phyloP scores from a whole-genome alignment of 768 basidiomycete genomes.

The Lactifluus pinguis region DNA sequence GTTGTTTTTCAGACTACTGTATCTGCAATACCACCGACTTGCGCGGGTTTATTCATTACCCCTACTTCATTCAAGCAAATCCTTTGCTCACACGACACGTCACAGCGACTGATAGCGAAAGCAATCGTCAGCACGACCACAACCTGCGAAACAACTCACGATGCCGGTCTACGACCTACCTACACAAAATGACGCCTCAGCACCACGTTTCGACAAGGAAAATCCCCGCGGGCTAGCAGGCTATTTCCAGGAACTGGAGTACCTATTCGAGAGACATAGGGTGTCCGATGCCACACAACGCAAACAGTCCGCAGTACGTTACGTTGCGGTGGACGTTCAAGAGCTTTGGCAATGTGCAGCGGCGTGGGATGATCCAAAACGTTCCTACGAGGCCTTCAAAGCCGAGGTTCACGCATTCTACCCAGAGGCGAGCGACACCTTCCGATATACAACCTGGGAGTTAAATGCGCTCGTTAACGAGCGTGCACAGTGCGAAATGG shows the following conservation, averaged over 20 bases:
- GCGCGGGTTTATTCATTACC: not conserved
- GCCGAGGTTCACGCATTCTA: not conserved
- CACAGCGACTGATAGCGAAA: not conserved
- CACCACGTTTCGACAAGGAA: conserved; percentile 26
- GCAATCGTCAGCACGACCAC: not conserved
- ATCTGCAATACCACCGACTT: not conserved
- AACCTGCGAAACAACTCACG: not conserved
- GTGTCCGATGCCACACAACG: not conserved
- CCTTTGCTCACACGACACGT: not conserved
- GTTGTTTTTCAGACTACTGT: not conserved
- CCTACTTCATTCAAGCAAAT: not conserved
- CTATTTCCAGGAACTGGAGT: not conserved
- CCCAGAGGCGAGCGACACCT: not conserved
- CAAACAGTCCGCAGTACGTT: not conserved
- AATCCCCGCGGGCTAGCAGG: not conserved
- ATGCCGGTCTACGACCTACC: not conserved
- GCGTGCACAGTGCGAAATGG: not conserved
- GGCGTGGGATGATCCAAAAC: not conserved
- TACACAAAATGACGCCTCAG: conserved; percentile 19
- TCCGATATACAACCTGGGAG: not conserved
- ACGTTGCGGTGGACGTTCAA: not conserved
- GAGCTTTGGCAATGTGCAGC: not conserved
- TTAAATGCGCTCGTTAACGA: not conserved
- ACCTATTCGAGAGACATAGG: not conserved
- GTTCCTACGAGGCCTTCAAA: not conserved